These are phyloP conservation scores for Curvularia hawaiiensis DNA, from an alignment of 2,329 filamentous ascomycete species.

Conservation along the genomic window DNA sequence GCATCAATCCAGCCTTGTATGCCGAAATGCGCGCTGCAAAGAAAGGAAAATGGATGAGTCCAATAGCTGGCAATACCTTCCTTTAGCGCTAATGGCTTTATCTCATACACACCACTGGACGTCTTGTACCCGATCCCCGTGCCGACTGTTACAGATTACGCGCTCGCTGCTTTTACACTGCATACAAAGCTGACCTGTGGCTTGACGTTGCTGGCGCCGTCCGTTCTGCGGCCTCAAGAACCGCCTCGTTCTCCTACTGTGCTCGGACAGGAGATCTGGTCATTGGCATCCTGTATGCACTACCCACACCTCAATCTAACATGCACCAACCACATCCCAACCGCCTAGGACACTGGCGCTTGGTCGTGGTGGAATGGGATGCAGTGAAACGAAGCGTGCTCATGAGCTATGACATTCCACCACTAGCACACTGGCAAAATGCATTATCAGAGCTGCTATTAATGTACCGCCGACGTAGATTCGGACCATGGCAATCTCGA, in stretches of 20 bases:
- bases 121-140: not conserved
- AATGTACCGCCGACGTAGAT: constrained; percentile 8
- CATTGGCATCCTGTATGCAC: constrained; percentile 2
- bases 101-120: not conserved
- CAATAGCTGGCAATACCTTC: constrained; percentile 44
- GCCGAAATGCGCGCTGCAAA: constrained; percentile 55
- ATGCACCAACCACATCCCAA: not conserved
- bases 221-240: not conserved
- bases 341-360: not conserved
- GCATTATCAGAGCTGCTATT: constrained; percentile 5
- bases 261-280: not conserved
- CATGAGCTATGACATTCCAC: not conserved
- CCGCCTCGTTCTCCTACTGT: not conserved
- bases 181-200: not conserved
- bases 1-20: constrained; percentile 54
- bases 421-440: not conserved
- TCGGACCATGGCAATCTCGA: constrained; percentile 1
- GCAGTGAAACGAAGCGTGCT: not conserved
- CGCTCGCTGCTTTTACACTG: constrained; percentile 7
- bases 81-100: constrained; percentile 18
- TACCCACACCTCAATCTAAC: constrained; percentile 9
- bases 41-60: constrained; percentile 47
- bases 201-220: not conserved
- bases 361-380: not conserved
- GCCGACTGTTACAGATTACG: not conserved